Conservation (phyloP, 2,329 filamentous ascomycete genomes). For the Fusarium lyarnte region DNA sequence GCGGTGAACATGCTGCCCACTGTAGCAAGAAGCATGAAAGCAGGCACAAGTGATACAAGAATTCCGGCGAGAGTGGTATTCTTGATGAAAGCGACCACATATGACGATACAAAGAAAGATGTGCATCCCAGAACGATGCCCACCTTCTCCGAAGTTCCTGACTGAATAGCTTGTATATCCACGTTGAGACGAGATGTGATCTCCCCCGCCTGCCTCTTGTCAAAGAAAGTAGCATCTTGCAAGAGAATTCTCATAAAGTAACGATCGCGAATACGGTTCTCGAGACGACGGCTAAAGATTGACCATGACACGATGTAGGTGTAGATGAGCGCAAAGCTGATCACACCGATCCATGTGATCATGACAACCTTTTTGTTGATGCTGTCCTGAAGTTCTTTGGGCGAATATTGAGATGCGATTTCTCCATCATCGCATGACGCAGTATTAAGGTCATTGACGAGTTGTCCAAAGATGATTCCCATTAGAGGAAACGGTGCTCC, state of each 20-base stretch:
- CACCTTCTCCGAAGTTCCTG: slow-evolving; percentile 76
- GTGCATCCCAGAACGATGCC: slow-evolving; percentile 69
- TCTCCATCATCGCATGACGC: slow-evolving; percentile 59
- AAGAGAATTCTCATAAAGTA: slow-evolving; percentile 68
- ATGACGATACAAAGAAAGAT: slow-evolving; percentile 74
- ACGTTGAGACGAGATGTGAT: slow-evolving; percentile 70
- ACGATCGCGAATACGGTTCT: slow-evolving; percentile 68
- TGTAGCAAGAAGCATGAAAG: slow-evolving; percentile 68
- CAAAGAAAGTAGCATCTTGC: slow-evolving; percentile 72
- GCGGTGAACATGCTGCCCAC: slow-evolving; percentile 64
- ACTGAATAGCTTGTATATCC: slow-evolving; percentile 73
- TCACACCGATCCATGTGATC: slow-evolving; percentile 71
- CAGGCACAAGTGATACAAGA: slow-evolving; percentile 69
- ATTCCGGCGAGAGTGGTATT: slow-evolving; percentile 70
- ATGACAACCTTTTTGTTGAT: slow-evolving; percentile 68
- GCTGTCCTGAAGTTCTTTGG: slow-evolving; percentile 49
- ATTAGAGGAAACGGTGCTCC: slow-evolving; percentile 71
- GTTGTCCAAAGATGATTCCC: slow-evolving; percentile 70
- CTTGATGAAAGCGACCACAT: slow-evolving; percentile 73
- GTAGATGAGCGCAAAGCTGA: slow-evolving; percentile 71
- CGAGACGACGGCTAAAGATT: slow-evolving; percentile 70
- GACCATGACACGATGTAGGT: slow-evolving; percentile 71
- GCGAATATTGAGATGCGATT: slow-evolving; percentile 33
- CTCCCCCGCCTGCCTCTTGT: slow-evolving; percentile 69
- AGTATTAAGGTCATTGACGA: slow-evolving; percentile 69